Conservation (phyloP, 805 yeast species). For the Ogataea nitratoaversa region DNA sequence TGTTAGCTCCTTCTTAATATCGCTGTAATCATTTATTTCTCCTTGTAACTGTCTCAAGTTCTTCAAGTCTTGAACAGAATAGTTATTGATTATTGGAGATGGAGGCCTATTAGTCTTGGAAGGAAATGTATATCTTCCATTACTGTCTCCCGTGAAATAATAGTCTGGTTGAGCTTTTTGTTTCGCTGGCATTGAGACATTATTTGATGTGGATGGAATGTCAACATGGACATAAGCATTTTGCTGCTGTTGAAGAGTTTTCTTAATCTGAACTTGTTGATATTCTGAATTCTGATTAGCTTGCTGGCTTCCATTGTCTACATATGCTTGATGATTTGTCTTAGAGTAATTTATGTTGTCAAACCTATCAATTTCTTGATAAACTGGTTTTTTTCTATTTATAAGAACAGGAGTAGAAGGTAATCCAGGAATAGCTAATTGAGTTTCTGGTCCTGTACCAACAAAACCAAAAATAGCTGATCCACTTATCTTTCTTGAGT, state of each 20-base stretch:
- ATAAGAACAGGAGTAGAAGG: slow-evolving; percentile 22
- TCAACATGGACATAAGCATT: too few relatives aligned
- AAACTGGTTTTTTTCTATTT: slow-evolving; percentile 26
- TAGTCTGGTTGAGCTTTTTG: not conserved
- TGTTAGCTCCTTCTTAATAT: not conserved
- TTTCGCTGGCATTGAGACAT: not conserved
- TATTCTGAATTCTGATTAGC: too few relatives aligned
- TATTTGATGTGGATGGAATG: not conserved
- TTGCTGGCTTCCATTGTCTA: not conserved
- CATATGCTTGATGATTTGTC: slow-evolving; percentile 7
- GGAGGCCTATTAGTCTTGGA: slow-evolving; percentile 26
- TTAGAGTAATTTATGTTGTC: slow-evolving; percentile 23
- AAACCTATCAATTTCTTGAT: slow-evolving; percentile 35
- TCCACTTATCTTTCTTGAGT: slow-evolving; percentile 65
- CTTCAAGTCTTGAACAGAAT: slow-evolving; percentile 41
- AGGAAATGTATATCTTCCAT: slow-evolving; percentile 57
- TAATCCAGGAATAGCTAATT: slow-evolving; percentile 55
- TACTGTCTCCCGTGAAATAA: slow-evolving; percentile 35
- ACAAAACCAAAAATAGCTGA: slow-evolving; percentile 76
- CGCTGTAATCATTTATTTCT: slow-evolving; percentile 8
- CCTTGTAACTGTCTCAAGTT: slow-evolving; percentile 17
- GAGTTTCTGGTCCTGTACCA: slow-evolving; percentile 50
- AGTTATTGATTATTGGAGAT: slow-evolving; percentile 25
- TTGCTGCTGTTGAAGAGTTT: not conserved
- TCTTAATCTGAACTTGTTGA: not conserved